Conservation (phyloP, 352 stramenopile genomes). For the Phytopythium chamaehyphon region DNA sequence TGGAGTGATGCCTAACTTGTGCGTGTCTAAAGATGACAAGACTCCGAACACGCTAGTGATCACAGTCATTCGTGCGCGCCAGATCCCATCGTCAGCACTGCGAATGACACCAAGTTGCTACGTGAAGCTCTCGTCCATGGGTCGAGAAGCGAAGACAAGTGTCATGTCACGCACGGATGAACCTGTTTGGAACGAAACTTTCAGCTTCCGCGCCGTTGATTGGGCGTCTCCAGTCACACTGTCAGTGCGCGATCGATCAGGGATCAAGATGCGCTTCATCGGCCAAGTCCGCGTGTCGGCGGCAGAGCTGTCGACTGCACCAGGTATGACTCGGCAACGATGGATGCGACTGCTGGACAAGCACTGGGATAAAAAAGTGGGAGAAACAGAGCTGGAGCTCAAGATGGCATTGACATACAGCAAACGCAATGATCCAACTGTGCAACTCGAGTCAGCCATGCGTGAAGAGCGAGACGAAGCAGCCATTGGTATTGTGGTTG, state of each 20-base stretch:
- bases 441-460: constrained; percentile 15
- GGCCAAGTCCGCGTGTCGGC: constrained; percentile 57
- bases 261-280: constrained; percentile 69
- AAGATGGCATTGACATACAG: constrained; percentile 69
- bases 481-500: constrained; percentile 28
- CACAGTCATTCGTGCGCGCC: constrained; percentile 60
- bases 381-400: constrained; percentile 53
- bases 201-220: constrained; percentile 65
- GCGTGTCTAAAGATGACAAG: constrained; percentile 32
- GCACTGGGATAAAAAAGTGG: constrained; percentile 29
- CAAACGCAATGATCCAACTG: constrained; percentile 45
- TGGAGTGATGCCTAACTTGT: background rate
- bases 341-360: constrained; percentile 61
- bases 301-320: constrained; percentile 43
- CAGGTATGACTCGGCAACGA: constrained; percentile 51
- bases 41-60: constrained; percentile 70
- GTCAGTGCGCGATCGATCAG: constrained; percentile 65
- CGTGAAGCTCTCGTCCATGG: constrained; percentile 64
- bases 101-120: constrained; percentile 66
- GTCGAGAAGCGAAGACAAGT: constrained; percentile 65
- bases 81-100: constrained; percentile 40
- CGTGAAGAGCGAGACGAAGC: constrained; percentile 14
- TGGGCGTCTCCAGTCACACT: constrained; percentile 61
- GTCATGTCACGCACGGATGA: constrained; percentile 60
- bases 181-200: constrained; percentile 74